A percentile compares a stretch with the other conserved stretches of the same genome.
Conservation (phyloP, 2,329 filamentous ascomycete genomes). For the Aspergillus viridinutans region DNA sequence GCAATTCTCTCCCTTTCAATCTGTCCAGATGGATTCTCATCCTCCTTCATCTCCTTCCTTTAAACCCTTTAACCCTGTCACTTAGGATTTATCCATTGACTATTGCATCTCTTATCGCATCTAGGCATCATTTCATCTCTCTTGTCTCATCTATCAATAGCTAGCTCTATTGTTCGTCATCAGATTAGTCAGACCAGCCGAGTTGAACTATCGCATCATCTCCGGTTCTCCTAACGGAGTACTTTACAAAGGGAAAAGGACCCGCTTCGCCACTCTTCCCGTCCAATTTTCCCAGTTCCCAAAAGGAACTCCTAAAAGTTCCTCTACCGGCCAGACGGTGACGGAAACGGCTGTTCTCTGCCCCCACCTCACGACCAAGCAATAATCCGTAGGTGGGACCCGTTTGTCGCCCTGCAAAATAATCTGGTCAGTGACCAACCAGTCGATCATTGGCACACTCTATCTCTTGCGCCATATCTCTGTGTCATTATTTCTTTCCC, state of each 20-base stretch:
- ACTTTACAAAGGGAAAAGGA: conserved; percentile 1
- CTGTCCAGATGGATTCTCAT: background rate
- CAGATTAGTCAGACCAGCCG: conserved; percentile 18
- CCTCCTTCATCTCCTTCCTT: background rate
- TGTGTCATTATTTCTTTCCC: conserved; percentile 18
- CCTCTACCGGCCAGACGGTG: conserved; percentile 2
- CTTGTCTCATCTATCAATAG: conserved; percentile 1
- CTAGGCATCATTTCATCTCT: background rate
- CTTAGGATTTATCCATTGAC: background rate
- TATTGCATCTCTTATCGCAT: background rate
- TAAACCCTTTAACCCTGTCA: background rate
- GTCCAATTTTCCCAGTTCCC: background rate
- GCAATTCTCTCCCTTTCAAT: background rate
- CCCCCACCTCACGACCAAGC: conserved; percentile 9
- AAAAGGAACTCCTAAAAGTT: conserved; percentile 3
- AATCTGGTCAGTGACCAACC: conserved; percentile 35
- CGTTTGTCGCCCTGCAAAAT: conserved; percentile 41
- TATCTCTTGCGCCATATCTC: conserved; percentile 11
- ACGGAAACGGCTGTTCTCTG: conserved; percentile 28
- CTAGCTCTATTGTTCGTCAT: conserved; percentile 3
- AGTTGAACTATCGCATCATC: conserved; percentile 10
- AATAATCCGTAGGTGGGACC: conserved; percentile 21
- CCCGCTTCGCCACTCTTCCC: conserved; percentile 17
- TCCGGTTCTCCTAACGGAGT: conserved; percentile 1
- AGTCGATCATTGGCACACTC: conserved; percentile 28